Evolutionary conservation across 371 early-diverging fungal species (phyloP).

Genomic region (Mucor plumbeus): DNA sequence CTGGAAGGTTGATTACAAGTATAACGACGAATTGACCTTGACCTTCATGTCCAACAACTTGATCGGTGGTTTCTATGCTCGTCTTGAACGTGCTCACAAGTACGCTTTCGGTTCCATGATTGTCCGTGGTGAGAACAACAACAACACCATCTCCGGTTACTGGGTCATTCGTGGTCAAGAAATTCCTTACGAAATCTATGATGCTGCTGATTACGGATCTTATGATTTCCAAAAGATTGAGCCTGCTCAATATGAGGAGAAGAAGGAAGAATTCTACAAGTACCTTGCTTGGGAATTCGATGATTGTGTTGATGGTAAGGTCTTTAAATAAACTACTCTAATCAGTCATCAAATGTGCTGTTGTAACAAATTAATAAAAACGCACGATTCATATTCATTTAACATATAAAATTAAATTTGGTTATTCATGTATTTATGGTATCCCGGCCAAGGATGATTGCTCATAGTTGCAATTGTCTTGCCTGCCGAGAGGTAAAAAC

Average conservation of each 20-base stretch:
- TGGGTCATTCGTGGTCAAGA: conserved; percentile 92
- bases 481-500: conserved; percentile 43
- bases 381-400: background rate
- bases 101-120: conserved; percentile 93
- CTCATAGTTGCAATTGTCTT: conserved; percentile 43
- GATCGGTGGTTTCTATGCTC: conserved; percentile 92
- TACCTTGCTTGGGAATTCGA: conserved; percentile 57
- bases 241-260: conserved; percentile 63
- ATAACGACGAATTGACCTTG: conserved; percentile 86
- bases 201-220: conserved; percentile 90
- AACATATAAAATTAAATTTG: background rate
- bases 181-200: conserved; percentile 84
- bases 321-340: conserved; percentile 69
- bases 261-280: conserved; percentile 56
- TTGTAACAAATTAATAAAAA: conserved; percentile 1
- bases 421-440: conserved; percentile 19
- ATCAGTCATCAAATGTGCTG: conserved; percentile 59
- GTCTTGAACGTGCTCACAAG: conserved; percentile 93
- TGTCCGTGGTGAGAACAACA: conserved; percentile 86
- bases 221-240: conserved; percentile 86
- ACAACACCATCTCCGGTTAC: conserved; percentile 92
- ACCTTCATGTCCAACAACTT: conserved; percentile 93
- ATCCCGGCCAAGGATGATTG: conserved; percentile 45
- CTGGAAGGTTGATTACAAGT: conserved; percentile 92
- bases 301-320: conserved; percentile 58